A percentile compares a stretch with the other conserved stretches of the same genome.
Evolutionary conservation across 179 eudicot genomes (phyloP).

Genomic region (Silene coronaria): DNA sequence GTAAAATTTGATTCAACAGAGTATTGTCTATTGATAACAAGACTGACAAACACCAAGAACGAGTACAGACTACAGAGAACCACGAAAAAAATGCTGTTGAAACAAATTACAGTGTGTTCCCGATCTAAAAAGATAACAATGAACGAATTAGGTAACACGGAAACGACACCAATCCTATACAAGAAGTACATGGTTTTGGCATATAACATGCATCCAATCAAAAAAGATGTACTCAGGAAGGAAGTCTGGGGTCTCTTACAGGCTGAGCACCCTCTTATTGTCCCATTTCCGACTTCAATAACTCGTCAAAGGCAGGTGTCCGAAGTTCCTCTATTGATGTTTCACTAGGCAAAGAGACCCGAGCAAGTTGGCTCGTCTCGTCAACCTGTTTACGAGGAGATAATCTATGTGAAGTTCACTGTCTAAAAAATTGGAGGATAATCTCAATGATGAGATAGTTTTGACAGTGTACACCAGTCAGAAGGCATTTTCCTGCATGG

Average conservation of each 20-base stretch:
- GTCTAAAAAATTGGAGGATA: background rate
- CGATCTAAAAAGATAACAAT: constrained; percentile 30
- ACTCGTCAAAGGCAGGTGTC: constrained; percentile 82
- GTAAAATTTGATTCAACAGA: too few relatives aligned
- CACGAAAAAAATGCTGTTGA: constrained; percentile 17
- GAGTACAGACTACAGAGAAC: background rate
- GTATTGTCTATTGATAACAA: background rate
- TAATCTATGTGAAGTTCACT: background rate
- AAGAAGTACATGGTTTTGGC: constrained; percentile 33
- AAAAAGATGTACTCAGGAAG: constrained; percentile 35
- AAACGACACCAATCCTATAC: constrained; percentile 25
- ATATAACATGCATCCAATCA: constrained; percentile 27
- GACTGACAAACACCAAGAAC: constrained; percentile 2
- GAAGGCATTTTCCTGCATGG: constrained; percentile 78
- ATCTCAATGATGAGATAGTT: background rate
- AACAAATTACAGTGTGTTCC: background rate
- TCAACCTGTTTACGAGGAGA: constrained; percentile 53
- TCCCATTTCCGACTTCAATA: constrained; percentile 59
- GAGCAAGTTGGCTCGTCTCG: constrained; percentile 94
- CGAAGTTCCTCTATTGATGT: constrained; percentile 85
- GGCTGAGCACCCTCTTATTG: constrained; percentile 40
- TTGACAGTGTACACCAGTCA: constrained; percentile 5
- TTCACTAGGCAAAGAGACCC: constrained; percentile 70
- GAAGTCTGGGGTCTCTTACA: constrained; percentile 59
- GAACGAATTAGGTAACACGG: constrained; percentile 26